These are phyloP conservation scores for Crepidotus sp. DNA, from an alignment of 1,284 basidiomycete genomes.

Conservation along the genomic window DNA sequence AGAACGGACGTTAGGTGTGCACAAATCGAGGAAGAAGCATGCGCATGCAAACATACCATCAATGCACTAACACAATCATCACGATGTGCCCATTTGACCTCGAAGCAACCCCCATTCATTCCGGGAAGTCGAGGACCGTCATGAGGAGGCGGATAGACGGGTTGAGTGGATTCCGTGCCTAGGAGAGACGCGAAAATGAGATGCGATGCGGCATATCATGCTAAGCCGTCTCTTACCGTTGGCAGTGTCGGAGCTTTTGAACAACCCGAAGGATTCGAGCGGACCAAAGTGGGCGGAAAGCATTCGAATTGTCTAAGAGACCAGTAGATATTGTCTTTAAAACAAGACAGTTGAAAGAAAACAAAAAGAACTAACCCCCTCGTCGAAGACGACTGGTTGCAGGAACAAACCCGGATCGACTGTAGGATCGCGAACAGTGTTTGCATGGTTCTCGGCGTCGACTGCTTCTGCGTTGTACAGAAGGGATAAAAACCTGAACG, in stretches of 20 bases:
- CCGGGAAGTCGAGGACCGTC: conserved; percentile 38
- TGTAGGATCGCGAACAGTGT: conserved; percentile 19
- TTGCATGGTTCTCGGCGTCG: conserved; percentile 26
- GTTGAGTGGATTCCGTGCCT: conserved; percentile 13
- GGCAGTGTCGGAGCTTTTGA: conserved; percentile 14
- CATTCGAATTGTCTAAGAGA: conserved; percentile 35
- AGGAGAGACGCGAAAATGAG: not conserved
- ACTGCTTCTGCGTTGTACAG: conserved; percentile 50
- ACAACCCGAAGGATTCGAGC: conserved; percentile 38
- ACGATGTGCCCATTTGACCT: conserved; percentile 67
- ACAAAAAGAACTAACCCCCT: conserved; percentile 37
- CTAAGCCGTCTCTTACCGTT: not conserved
- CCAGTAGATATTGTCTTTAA: not conserved
- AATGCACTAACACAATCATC: conserved; percentile 65
- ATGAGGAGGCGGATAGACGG: conserved; percentile 41
- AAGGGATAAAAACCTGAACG: conserved; percentile 25
- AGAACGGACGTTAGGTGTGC: not conserved
- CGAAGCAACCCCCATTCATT: conserved; percentile 60
- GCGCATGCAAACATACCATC: conserved; percentile 36
- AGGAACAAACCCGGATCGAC: conserved; percentile 37
- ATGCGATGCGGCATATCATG: not conserved
- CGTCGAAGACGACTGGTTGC: conserved; percentile 48
- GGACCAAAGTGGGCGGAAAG: conserved; percentile 47
- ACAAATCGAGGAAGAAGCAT: conserved; percentile 7
- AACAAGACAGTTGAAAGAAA: not conserved